phyloP scores from a whole-genome alignment of 1,284 basidiomycete species.

The Ganoderma meredithae region DNA sequence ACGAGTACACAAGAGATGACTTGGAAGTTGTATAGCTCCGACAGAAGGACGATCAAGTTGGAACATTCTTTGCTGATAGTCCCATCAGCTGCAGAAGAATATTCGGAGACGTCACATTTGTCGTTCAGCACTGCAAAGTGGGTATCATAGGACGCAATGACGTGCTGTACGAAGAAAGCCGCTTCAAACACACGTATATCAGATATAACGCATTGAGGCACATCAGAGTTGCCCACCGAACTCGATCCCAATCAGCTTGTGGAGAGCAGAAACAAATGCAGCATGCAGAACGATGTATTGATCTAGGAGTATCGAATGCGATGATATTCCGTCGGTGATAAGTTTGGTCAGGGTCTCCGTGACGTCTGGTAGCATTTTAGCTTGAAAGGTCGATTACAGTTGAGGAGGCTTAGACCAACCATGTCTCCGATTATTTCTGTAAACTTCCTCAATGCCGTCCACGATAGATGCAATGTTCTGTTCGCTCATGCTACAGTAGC shows the following conservation, averaged over 20 bases:
- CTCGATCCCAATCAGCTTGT: constrained; percentile 89
- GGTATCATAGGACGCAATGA: constrained; percentile 71
- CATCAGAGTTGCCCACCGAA: constrained; percentile 67
- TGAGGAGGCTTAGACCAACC: constrained; percentile 53
- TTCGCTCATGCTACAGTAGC: constrained; percentile 76
- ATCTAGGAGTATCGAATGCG: constrained; percentile 86
- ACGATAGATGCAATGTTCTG: constrained; percentile 89
- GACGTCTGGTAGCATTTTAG: constrained; percentile 62
- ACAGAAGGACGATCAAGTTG: constrained; percentile 88
- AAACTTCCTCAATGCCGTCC: constrained; percentile 80
- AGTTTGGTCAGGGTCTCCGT: constrained; percentile 82
- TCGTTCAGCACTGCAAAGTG: constrained; percentile 48
- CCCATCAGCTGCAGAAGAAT: constrained; percentile 38
- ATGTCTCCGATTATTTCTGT: constrained; percentile 82
- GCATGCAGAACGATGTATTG: constrained; percentile 93
- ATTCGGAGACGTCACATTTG: constrained; percentile 20
- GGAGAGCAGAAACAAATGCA: constrained; percentile 84
- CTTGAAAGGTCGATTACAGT: background rate
- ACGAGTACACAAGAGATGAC: constrained; percentile 89
- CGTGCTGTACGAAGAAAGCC: constrained; percentile 79
- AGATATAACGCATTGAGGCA: constrained; percentile 23
- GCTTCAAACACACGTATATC: constrained; percentile 49
- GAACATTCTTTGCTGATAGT: constrained; percentile 83
- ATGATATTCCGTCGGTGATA: constrained; percentile 85
- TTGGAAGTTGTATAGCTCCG: constrained; percentile 96